Conservation (phyloP, 352 stramenopile species). For the Pythium vanterpoolii region DNA sequence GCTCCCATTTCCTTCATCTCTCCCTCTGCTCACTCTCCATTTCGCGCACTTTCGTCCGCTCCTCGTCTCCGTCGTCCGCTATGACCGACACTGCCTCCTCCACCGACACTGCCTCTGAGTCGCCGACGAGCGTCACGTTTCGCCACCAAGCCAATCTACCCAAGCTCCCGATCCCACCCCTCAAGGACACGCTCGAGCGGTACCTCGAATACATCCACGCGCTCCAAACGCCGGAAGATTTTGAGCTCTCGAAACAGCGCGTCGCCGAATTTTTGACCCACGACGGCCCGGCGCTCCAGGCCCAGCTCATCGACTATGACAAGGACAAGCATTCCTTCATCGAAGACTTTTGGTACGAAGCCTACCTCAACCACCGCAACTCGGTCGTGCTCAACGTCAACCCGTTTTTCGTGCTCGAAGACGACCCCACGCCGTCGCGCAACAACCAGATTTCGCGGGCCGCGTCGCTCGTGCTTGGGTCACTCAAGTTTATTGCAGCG, state of each 20-base stretch:
- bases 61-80: not conserved
- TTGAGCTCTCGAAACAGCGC: constrained; percentile 38
- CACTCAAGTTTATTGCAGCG: constrained; percentile 91
- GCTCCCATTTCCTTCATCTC: not conserved
- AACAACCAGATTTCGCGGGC: constrained; percentile 91
- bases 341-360: constrained; percentile 96
- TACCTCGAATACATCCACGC: constrained; percentile 76
- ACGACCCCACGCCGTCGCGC: constrained; percentile 80
- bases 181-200: constrained; percentile 73
- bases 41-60: not conserved
- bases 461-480: constrained; percentile 87
- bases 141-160: constrained; percentile 66
- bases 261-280: constrained; percentile 58
- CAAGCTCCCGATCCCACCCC: constrained; percentile 82
- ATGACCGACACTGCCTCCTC: not conserved
- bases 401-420: constrained; percentile 95
- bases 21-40: not conserved
- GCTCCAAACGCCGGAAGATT: constrained; percentile 73
- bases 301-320: constrained; percentile 67
- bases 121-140: constrained; percentile 44
- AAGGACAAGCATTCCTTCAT: constrained; percentile 80
- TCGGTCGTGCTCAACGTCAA: constrained; percentile 96
- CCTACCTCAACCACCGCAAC: constrained; percentile 91
- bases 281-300: constrained; percentile 73
- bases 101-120: constrained; percentile 10